A percentile compares a stretch with the other conserved stretches of the same genome.
phyloP scores from a whole-genome alignment of 164 flowering plant genomes.

The Tetracentron sinense region DNA sequence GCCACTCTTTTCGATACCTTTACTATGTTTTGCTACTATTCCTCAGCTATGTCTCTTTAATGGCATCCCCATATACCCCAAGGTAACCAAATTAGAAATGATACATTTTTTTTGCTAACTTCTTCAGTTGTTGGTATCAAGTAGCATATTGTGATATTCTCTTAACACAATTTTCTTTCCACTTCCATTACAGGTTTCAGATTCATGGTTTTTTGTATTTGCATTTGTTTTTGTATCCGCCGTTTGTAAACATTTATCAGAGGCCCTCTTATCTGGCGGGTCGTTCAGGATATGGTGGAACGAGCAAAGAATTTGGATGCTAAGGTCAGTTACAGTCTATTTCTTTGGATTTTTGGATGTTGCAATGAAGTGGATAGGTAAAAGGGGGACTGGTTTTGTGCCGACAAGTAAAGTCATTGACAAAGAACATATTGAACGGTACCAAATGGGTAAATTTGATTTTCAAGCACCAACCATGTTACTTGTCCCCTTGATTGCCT shows the following conservation, averaged over 20 bases:
- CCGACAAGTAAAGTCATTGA: slow-evolving; percentile 41
- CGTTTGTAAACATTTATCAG: slow-evolving; percentile 19
- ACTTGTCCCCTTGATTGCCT: slow-evolving; percentile 29
- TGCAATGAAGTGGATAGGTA: slow-evolving; percentile 25
- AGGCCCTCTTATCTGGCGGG: slow-evolving; percentile 28
- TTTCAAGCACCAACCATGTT: slow-evolving; percentile 35
- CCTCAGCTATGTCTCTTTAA: slow-evolving; percentile 43
- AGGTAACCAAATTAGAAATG: too few relatives aligned
- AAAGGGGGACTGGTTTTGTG: slow-evolving; percentile 32
- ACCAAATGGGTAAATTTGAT: slow-evolving; percentile 33
- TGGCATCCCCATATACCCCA: slow-evolving; percentile 38
- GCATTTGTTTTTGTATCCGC: slow-evolving; percentile 28
- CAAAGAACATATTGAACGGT: slow-evolving; percentile 21
- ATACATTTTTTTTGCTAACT: background rate
- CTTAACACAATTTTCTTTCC: background rate
- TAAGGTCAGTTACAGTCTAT: slow-evolving; percentile 28
- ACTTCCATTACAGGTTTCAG: slow-evolving; percentile 21
- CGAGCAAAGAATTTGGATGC: slow-evolving; percentile 43
- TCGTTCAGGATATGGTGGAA: slow-evolving; percentile 25
- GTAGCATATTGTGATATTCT: background rate
- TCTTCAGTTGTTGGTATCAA: background rate
- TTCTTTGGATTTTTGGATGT: slow-evolving; percentile 35
- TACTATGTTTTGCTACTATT: slow-evolving; percentile 30
- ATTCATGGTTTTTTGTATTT: slow-evolving; percentile 22
- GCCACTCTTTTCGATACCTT: slow-evolving; percentile 27